A percentile compares a stretch with the other conserved stretches of the same genome.
These are phyloP conservation scores for Solanum piurae DNA, from an alignment of 257 asterid genomes.

Conservation along the genomic window DNA sequence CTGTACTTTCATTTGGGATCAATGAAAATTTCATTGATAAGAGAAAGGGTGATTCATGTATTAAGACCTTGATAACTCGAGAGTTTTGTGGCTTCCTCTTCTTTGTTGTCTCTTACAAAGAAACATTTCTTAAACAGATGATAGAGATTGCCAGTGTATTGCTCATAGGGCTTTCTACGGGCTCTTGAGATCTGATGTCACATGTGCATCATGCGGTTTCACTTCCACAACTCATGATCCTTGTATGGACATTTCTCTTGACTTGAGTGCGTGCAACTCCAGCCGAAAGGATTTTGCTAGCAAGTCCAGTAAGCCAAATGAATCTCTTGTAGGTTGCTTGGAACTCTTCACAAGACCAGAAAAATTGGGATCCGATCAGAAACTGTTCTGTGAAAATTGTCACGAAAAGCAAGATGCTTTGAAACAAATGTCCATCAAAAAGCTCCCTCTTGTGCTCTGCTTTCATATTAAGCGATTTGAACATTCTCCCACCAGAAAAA, in stretches of 20 bases:
- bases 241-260: slow-evolving; percentile 72
- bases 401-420: slow-evolving; percentile 73
- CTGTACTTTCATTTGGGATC: not conserved
- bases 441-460: slow-evolving; percentile 79
- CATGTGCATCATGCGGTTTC: slow-evolving; percentile 82
- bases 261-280: slow-evolving; percentile 30
- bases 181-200: slow-evolving; percentile 74
- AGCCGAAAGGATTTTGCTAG: not conserved
- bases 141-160: slow-evolving; percentile 66
- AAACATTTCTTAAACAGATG: slow-evolving; percentile 36
- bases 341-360: slow-evolving; percentile 84
- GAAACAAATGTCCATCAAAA: slow-evolving; percentile 80
- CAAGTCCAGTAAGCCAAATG: slow-evolving; percentile 32
- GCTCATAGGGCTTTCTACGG: slow-evolving; percentile 84
- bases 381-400: slow-evolving; percentile 75
- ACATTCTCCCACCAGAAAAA: slow-evolving; percentile 61
- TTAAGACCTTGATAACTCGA: not conserved
- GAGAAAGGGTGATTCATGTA: not conserved
- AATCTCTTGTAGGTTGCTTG: slow-evolving; percentile 68
- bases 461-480: slow-evolving; percentile 83
- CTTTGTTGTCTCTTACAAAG: not conserved
- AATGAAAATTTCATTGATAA: not conserved
- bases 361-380: slow-evolving; percentile 77
- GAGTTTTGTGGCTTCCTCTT: not conserved
- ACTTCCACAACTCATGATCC: slow-evolving; percentile 88